These are phyloP conservation scores for Limonium bicolor DNA, from an alignment of 148 eudicot species.

Conservation along the genomic window DNA sequence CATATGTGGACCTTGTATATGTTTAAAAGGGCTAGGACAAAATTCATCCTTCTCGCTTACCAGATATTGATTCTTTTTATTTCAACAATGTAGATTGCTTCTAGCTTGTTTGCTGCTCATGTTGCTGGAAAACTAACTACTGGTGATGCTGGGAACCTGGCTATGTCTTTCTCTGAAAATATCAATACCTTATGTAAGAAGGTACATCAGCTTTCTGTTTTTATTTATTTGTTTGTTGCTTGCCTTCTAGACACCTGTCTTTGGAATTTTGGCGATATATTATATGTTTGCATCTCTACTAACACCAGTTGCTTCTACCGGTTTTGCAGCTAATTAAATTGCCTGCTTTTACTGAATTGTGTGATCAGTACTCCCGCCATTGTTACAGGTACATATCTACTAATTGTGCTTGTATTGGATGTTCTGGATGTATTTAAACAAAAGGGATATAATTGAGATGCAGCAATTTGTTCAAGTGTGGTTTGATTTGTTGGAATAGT, in stretches of 20 bases:
- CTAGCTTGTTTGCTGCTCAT: conserved; percentile 54
- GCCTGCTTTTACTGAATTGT: conserved; percentile 65
- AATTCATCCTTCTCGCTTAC: neutral
- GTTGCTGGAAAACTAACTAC: conserved; percentile 37
- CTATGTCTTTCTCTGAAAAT: conserved; percentile 50
- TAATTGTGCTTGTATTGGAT: too few relatives aligned
- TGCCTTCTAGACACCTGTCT: neutral
- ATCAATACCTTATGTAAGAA: conserved; percentile 27
- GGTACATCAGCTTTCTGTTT: conserved; percentile 23
- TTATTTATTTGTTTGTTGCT: neutral
- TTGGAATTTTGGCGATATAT: neutral
- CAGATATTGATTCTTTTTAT: neutral
- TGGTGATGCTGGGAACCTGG: conserved; percentile 57
- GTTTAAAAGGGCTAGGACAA: too few relatives aligned
- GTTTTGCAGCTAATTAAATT: conserved; percentile 55
- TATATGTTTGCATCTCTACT: too few relatives aligned
- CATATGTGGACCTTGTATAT: too few relatives aligned
- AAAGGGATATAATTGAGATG: too few relatives aligned
- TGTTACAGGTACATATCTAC: conserved; percentile 72
- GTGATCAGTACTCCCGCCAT: conserved; percentile 42
- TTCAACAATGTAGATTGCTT: conserved; percentile 45
- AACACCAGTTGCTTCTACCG: conserved; percentile 4
- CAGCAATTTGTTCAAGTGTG: too few relatives aligned
- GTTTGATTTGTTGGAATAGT: too few relatives aligned
- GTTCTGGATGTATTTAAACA: too few relatives aligned